Evolutionary conservation across 306 rosid genomes (phyloP).

Genomic region (Chamaecrista fasciculata): DNA sequence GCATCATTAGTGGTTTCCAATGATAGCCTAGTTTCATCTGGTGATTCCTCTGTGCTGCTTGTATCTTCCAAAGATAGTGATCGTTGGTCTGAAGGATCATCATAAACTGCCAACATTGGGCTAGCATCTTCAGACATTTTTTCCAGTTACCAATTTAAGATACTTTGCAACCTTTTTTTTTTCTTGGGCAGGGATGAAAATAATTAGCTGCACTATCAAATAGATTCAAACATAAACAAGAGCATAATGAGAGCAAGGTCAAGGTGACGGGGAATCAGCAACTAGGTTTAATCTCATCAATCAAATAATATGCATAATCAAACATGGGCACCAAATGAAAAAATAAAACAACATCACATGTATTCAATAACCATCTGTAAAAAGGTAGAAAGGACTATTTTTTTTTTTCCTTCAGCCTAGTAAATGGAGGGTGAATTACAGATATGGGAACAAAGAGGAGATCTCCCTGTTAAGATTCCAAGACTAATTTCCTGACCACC

Average conservation of each 20-base stretch:
- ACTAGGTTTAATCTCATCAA: not conserved
- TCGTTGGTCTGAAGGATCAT: conserved; percentile 85
- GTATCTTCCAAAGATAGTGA: conserved; percentile 73
- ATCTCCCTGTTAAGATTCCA: not conserved
- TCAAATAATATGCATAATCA: not conserved
- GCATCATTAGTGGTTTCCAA: conserved; percentile 58
- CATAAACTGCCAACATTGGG: conserved; percentile 66
- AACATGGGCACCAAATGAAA: too few species aligned
- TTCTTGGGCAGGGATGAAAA: not conserved
- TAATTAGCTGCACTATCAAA: conserved; percentile 26
- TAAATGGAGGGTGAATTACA: not conserved
- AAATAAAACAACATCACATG: not conserved
- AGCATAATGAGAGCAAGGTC: not conserved
- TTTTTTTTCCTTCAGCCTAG: too few species aligned
- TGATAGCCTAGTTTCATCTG: conserved; percentile 66
- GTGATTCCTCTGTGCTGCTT: conserved; percentile 91
- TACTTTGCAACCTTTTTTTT: not conserved
- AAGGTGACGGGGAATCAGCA: not conserved
- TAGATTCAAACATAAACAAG: not conserved
- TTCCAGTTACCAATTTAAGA: conserved; percentile 28
- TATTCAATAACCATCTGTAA: conserved; percentile 7
- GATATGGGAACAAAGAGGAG: not conserved
- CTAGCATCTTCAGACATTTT: conserved; percentile 80
- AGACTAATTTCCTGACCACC: not conserved
- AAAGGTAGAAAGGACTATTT: not conserved